Percentiles rank a stretch among this genome's conserved stretches.
phyloP scores from a whole-genome alignment of 106 monocot genomes.

The Dactylorhiza incarnata region DNA sequence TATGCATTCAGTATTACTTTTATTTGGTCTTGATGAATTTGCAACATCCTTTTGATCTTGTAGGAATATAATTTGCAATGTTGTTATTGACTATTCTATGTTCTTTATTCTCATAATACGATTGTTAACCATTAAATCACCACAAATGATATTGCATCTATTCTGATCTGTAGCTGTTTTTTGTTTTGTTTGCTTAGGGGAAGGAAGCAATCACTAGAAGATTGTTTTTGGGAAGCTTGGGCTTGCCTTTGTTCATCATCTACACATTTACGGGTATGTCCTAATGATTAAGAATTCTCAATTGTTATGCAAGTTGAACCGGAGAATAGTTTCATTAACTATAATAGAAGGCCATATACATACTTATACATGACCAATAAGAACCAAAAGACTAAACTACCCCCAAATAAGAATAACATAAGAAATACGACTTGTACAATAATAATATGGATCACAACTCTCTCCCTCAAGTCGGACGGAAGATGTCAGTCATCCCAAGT shows the following conservation, averaged over 20 bases:
- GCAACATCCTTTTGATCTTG: not conserved
- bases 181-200: constrained; percentile 34
- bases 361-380: too few species aligned
- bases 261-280: constrained; percentile 80
- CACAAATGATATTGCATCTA: not conserved
- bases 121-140: not conserved
- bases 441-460: too few species aligned
- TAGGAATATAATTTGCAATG: not conserved
- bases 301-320: too few species aligned
- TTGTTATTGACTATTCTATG: not conserved
- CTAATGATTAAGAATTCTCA: not conserved
- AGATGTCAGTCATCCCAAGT: too few species aligned
- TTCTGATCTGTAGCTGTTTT: not conserved
- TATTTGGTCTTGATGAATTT: not conserved
- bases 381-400: too few species aligned
- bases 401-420: too few species aligned
- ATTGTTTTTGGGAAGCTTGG: constrained; percentile 99
- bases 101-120: not conserved
- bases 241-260: constrained; percentile 97
- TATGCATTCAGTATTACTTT: too few species aligned
- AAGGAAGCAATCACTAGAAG: constrained; percentile 66
- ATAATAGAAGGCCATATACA: too few species aligned
- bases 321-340: too few species aligned
- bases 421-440: too few species aligned
- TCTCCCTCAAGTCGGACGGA: too few species aligned